Conservation (phyloP, 345 rosid genomes). For the Eucalyptus urophylla region DNA sequence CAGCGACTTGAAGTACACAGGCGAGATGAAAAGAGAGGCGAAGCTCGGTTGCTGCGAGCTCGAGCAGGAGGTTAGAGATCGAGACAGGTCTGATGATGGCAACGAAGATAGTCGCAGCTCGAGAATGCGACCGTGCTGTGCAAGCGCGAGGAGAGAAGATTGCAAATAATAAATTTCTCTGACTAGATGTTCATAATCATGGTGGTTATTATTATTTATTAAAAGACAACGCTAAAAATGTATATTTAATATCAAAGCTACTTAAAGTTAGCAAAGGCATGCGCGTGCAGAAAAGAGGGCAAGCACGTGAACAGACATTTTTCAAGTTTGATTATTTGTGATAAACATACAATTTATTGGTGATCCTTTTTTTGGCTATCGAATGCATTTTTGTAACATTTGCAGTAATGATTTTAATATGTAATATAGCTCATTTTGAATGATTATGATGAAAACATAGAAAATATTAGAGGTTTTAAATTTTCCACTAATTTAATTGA, state of each 20-base stretch:
- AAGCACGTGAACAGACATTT: neutral
- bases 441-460: neutral
- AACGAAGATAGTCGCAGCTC: neutral
- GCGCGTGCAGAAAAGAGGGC: neutral
- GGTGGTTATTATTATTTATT: no score
- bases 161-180: neutral
- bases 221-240: neutral
- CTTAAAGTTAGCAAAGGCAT: neutral
- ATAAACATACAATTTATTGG: neutral
- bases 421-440: neutral
- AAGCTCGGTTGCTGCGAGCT: neutral
- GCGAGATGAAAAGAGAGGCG: neutral
- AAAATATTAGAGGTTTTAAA: neutral
- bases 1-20: no score
- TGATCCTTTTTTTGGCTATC: neutral
- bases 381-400: neutral
- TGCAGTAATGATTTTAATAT: neutral
- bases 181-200: neutral
- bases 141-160: neutral
- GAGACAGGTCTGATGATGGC: neutral
- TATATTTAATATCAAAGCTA: no score
- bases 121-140: neutral
- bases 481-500: neutral
- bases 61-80: neutral
- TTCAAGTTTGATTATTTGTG: neutral